These are phyloP conservation scores for Yamadazyma kanchanaburiensis DNA, from an alignment of 1,139 yeast species.

Conservation along the genomic window DNA sequence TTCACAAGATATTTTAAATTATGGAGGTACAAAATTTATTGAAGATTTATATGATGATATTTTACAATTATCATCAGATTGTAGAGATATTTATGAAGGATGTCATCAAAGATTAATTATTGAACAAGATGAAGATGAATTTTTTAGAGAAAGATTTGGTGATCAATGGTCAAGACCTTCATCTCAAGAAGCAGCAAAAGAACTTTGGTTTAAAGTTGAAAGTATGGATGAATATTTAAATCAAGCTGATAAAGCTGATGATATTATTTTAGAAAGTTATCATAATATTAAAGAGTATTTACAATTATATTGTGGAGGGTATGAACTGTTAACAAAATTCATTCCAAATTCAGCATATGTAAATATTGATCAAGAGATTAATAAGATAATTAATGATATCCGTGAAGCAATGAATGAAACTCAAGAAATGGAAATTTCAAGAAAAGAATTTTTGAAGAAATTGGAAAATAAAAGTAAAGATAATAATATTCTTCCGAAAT, in stretches of 20 bases:
- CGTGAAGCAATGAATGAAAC: constrained; percentile 33
- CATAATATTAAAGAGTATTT: constrained; percentile 40
- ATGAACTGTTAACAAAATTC: constrained; percentile 34
- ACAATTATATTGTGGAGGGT: constrained; percentile 42
- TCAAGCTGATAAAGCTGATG: constrained; percentile 66
- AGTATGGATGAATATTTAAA: constrained; percentile 47
- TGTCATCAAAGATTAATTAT: constrained; percentile 44
- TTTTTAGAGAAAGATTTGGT: constrained; percentile 53
- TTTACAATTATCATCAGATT: constrained; percentile 35
- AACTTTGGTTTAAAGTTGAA: constrained; percentile 34
- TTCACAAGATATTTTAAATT: constrained; percentile 49
- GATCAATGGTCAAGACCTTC: constrained; percentile 46
- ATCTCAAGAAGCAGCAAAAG: constrained; percentile 36
- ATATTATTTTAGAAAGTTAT: constrained; percentile 42
- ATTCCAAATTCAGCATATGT: constrained; percentile 50
- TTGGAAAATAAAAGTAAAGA: constrained; percentile 46
- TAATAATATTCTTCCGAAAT: constrained; percentile 48
- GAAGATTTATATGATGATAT: constrained; percentile 46
- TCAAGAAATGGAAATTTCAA: constrained; percentile 21
- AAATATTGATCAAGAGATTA: constrained; percentile 38
- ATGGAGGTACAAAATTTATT: constrained; percentile 51
- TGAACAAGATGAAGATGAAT: constrained; percentile 56
- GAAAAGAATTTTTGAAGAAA: constrained; percentile 38
- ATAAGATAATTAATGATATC: constrained; percentile 36
- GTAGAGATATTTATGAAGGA: constrained; percentile 37